Base-by-base conservation (phyloP, 2,329 filamentous ascomycete genomes). In the Ceratocystis cubensis region DNA sequence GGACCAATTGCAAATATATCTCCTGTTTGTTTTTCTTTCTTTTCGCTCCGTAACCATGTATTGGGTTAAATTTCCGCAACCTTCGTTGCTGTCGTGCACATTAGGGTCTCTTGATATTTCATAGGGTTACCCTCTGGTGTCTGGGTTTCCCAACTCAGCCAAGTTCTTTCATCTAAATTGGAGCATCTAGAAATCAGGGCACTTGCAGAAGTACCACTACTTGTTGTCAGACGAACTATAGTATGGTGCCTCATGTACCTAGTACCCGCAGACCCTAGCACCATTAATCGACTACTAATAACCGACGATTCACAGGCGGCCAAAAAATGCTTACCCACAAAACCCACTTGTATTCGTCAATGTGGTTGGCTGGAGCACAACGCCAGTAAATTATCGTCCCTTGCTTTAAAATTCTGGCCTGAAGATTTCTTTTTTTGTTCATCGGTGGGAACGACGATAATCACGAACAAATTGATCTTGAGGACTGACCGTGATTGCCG, bases 291-390 rank as follows among this genome's bases (percentile, higher is more conserved):
- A 62, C 50, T 20, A 37, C 37, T 13, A 25, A 28, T 45, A 71
- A 71, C 70, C 69, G 73, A 74, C 75, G 74, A 76, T 75, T 76
- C 75, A 77, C 71, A 74, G 71, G 64, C 67, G 72, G 67, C 69
- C 73, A 75, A 76, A 76, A 76, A 75, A 73, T 73, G 75, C 75
- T 76, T 75, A 76, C 66, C 65, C 61, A 66, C 61, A 68, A 63
- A 67, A 67, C 46, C 17, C 48, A 13, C 45, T 63, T 28, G 25
- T 37, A 63, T 50, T 50, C 30, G 56, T 20, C 10, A 15, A 33
- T 30, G 37, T 59, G 56, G 56, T 59, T 59, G 56, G 56, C 56
- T 59, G 56, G 30, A 37, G 56, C 56, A 28, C 56, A 59, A 37
- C 37, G 37, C 15, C 17, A 30, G 30, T n/a, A 59, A 59, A 59